Evolutionary conservation across 371 early-diverging fungal species (phyloP), one percentile per base, ranked within the genome.

Genomic region (Fennellomyces sp.): DNA sequence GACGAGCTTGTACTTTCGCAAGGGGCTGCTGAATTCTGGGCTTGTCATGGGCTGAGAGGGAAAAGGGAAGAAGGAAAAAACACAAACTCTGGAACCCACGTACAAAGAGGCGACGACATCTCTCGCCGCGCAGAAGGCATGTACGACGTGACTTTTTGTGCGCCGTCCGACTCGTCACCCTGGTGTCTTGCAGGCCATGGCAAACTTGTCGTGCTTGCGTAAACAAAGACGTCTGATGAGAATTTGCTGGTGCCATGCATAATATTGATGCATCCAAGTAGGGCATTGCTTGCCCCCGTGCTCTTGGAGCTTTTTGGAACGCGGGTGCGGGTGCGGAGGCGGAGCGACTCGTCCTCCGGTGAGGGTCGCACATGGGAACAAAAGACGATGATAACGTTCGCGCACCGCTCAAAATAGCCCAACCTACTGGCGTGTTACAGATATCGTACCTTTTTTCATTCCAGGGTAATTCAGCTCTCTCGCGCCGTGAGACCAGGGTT

Each of bases 1-100:
- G 23, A 96, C 96, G 31, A 96, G 85, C 70, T 95, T 96, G 81
- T 90, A 94, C 74, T 94, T 94, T 66, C 89, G 76, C 58, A 95
- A 82, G 31, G 93, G 91, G 65, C 86, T 92, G 30, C 65, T 72
- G 49, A 78, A 78, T 39, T 73, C 73, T 56, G 72, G 72, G 41
- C 64, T 70, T 10, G 71, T 50, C 68, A 71, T 73, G 50, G 4
- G n/a, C 21, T 8, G 27, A n/a, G 39, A 49, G 25, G 41, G 49
- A 60, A 13, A 65, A 38, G 23, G 28, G 26, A 54, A 36, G 52
- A 56, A 60, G 63, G 52, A 59, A 65, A 62, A 58, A 36, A 45
- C 45, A 45, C 45, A 45, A 10, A 45, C 45, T 45, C 23, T 45
- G n/a, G 5, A 45, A 39, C 39, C 39, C 39, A 39, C 39, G 10